Evolutionary conservation across 2,329 filamentous ascomycete genomes (phyloP).

Genomic region (Alternaria gaisen): DNA sequence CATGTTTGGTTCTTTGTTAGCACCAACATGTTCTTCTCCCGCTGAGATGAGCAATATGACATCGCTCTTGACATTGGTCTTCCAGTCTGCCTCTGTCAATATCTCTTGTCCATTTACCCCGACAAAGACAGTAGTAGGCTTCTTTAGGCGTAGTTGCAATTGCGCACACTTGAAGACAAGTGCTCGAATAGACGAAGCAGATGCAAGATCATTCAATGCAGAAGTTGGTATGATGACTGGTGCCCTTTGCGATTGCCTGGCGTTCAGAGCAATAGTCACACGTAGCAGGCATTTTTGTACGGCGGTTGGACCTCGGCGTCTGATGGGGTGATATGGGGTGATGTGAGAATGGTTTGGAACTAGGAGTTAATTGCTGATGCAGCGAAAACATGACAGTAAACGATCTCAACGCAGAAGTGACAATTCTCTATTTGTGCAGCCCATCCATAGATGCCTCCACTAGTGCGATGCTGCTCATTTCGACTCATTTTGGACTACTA

Average conservation of each 20-base stretch:
- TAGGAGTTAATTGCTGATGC: neutral
- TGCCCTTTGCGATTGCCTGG: too few species aligned
- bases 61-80: slow-evolving; percentile 33
- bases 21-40: slow-evolving; percentile 47
- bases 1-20: slow-evolving; percentile 25
- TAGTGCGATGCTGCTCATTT: too few species aligned
- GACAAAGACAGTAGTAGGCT: slow-evolving; percentile 39
- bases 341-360: neutral
- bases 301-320: too few species aligned
- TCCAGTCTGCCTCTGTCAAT: slow-evolving; percentile 39
- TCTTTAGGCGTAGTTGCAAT: slow-evolving; percentile 44
- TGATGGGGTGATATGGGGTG: too few species aligned
- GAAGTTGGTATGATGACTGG: slow-evolving; percentile 35
- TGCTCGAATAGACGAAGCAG: slow-evolving; percentile 27
- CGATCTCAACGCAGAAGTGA: neutral
- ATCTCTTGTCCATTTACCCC: slow-evolving; percentile 40
- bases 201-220: slow-evolving; percentile 24
- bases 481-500: neutral
- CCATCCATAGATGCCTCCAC: too few species aligned
- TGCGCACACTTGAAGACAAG: slow-evolving; percentile 43
- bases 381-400: neutral
- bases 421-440: neutral
- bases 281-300: slow-evolving; percentile 25
- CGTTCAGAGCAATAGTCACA: slow-evolving; percentile 44
- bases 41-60: slow-evolving; percentile 39